Base-by-base conservation (phyloP, 2,329 filamentous ascomycete species). In the Exophiala oligosperma region DNA sequence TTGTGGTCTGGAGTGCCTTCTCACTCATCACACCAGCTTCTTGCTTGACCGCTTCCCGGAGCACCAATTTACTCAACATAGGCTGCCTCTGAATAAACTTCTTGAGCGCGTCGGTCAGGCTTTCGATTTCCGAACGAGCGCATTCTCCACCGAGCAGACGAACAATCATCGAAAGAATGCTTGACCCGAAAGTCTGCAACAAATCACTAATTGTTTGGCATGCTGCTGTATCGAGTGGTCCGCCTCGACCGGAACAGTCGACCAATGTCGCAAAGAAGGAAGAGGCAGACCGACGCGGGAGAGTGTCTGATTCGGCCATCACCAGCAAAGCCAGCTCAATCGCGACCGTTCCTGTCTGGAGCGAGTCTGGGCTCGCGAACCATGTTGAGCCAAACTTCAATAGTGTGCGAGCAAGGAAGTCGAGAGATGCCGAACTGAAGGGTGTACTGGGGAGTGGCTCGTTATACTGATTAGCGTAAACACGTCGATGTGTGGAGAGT, bases 211-310 rank as follows among this genome's bases (percentile, higher is more conserved):
- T 28, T 8, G 23, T 17, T 9, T 43, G 17, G 59, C 64, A 28
- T 43, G 59, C 48, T 53, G 65, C 17, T 38, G 43, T 38, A 8
- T 49, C 52, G 49, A 57, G 44, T 44, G 51, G 47, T 17, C 21
- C 55, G 54, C 46, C 52, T 11, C 56, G 64, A 41, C 46, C 64
- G 49, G 48, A 66, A 38, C 50, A 70, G 68, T 56, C 77, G 65
- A 53, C 71, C 70, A 58, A 76, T 52, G 44, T 76, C 63, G 73
- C 66, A 72, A 77, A 78, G 62, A 78, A 79, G 35, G 71, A 67
- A 35, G 76, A 73, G 3, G 75, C 73, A 28, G 76, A 75, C 17
- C 76, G 76, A n/a, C 78, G 73, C n/a, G 76, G 75, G 12, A 79
- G 69, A 8, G 76, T 74, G 38, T 79, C 76, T 0, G 73, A 69